Evolutionary conservation across 1,284 basidiomycete species (phyloP).

Genomic region (Polyporus tsugae): DNA sequence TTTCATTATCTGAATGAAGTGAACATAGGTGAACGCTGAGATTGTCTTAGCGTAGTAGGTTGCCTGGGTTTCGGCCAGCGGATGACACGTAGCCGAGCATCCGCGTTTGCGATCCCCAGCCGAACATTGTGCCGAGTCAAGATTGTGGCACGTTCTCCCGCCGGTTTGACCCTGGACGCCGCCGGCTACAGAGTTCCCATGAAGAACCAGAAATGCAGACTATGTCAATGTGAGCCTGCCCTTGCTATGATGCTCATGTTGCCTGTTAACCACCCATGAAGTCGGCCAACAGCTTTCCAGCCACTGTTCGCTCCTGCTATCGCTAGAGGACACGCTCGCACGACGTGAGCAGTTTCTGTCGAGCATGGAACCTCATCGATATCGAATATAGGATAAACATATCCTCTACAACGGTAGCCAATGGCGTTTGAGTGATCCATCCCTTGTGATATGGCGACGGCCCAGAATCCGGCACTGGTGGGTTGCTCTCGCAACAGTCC

Average conservation of each 20-base stretch:
- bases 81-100: conserved; percentile 1
- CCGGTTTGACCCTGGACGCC: neutral
- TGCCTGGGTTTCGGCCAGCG: conserved; percentile 9
- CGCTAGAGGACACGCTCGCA: neutral
- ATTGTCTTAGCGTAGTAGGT: neutral
- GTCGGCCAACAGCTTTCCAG: neutral
- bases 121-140: conserved; percentile 2
- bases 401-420: neutral
- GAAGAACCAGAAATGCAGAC: neutral
- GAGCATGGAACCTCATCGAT: neutral
- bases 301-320: conserved; percentile 19
- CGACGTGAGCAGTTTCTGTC: too few relatives aligned
- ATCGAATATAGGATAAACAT: neutral
- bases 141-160: neutral
- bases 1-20: neutral
- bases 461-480: neutral
- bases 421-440: neutral
- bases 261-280: conserved; percentile 7
- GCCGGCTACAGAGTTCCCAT: neutral
- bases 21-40: neutral
- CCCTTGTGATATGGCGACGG: neutral
- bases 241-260: neutral
- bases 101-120: conserved; percentile 8
- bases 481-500: neutral
- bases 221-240: neutral